Evolutionary conservation across 1,284 basidiomycete genomes (phyloP).

Genomic region (Golubevia sp.): DNA sequence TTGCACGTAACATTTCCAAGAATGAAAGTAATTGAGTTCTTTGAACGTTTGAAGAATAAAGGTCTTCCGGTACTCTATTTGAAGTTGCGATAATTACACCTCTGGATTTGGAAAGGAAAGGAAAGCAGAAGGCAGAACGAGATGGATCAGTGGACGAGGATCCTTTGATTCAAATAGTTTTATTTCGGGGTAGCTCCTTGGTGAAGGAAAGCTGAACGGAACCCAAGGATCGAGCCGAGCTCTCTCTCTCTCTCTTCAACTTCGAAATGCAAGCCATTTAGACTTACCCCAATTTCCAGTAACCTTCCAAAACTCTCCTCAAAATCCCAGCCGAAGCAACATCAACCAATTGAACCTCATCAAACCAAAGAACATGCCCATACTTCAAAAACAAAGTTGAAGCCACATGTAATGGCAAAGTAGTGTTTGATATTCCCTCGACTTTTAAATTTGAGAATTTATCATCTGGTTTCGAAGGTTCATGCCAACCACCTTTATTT

Average conservation of each 20-base stretch:
- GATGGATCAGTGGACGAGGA: too few relatives aligned
- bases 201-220: too few relatives aligned
- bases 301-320: slow-evolving; percentile 38
- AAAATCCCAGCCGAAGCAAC: slow-evolving; percentile 40
- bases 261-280: too few relatives aligned
- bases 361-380: slow-evolving; percentile 43
- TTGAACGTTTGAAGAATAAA: slow-evolving; percentile 46
- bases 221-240: too few relatives aligned
- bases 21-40: slow-evolving; percentile 21
- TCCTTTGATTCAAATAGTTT: too few relatives aligned
- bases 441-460: slow-evolving; percentile 1
- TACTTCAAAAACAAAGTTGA: slow-evolving; percentile 38
- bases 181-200: too few relatives aligned
- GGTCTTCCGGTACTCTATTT: slow-evolving; percentile 42
- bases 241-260: too few relatives aligned
- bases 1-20: slow-evolving; percentile 38
- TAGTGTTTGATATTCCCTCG: slow-evolving; percentile 33
- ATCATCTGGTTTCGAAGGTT: too few relatives aligned
- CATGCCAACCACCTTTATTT: neutral
- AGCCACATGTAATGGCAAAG: slow-evolving; percentile 41
- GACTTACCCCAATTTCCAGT: slow-evolving; percentile 26
- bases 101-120: slow-evolving; percentile 6
- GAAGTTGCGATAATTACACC: slow-evolving; percentile 44
- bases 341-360: slow-evolving; percentile 49
- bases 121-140: too few relatives aligned